Percentiles rank a stretch among this genome's conserved stretches.
phyloP scores from a whole-genome alignment of 768 basidiomycete genomes.

The Candolleomyces eurysporus region DNA sequence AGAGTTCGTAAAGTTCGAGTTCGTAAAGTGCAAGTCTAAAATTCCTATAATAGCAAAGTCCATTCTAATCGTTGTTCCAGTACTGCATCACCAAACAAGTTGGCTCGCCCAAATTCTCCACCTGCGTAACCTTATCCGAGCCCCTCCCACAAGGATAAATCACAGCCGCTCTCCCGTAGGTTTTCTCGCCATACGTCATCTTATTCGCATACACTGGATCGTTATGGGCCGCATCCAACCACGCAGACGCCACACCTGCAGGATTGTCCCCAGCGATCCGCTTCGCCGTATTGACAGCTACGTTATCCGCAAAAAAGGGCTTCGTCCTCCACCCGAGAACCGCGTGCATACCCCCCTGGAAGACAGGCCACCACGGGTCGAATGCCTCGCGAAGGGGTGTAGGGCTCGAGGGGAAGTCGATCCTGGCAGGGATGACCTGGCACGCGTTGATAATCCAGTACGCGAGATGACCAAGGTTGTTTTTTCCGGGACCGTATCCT shows the following conservation, averaged over 20 bases:
- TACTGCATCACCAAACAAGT: neutral
- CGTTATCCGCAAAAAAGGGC: slow-evolving; percentile 4
- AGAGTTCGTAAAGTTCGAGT: too few relatives aligned
- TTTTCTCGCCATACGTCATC: neutral
- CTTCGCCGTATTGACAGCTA: neutral
- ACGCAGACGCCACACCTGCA: neutral
- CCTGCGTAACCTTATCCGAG: neutral
- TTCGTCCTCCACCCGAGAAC: slow-evolving; percentile 4
- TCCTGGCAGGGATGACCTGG: slow-evolving; percentile 3
- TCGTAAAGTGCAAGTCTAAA: neutral
- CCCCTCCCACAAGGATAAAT: neutral
- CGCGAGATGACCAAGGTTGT: neutral
- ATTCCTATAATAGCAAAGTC: neutral
- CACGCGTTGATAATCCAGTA: slow-evolving; percentile 11
- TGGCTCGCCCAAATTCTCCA: neutral
- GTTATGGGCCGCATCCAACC: slow-evolving; percentile 5
- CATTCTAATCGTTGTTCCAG: neutral
- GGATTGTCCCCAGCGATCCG: slow-evolving; percentile 2
- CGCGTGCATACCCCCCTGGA: slow-evolving; percentile 9
- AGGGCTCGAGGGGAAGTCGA: slow-evolving; percentile 1
- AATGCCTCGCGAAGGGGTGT: neutral
- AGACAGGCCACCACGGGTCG: slow-evolving; percentile 6
- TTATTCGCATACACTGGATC: neutral
- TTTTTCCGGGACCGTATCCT: neutral
- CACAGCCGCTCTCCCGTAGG: neutral